phyloP scores from a whole-genome alignment of 495 filamentous ascomycete genomes.

The Penicillium parvum region DNA sequence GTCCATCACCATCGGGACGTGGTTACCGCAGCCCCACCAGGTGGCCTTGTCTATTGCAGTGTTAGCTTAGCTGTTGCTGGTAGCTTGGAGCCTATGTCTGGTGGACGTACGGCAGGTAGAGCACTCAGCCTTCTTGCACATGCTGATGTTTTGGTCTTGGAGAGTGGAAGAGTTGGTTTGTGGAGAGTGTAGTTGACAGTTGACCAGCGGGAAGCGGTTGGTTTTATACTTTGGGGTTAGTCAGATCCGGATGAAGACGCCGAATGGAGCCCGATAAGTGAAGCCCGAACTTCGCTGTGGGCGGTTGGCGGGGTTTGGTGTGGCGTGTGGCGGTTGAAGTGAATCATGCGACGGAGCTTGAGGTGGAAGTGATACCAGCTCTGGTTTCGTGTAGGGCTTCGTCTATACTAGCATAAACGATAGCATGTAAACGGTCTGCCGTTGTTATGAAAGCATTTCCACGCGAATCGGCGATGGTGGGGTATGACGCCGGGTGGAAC shows the following conservation, averaged over 20 bases:
- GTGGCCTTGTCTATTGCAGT: conserved; percentile 60
- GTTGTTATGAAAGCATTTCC: too few relatives aligned
- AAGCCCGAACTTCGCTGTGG: too few relatives aligned
- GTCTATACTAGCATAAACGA: too few relatives aligned
- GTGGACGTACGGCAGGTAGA: conserved; percentile 43
- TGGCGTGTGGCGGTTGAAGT: too few relatives aligned
- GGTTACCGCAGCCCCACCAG: conserved; percentile 69
- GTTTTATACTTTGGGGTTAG: conserved; percentile 17
- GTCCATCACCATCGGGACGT: conserved; percentile 66
- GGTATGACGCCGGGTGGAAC: conserved; percentile 8
- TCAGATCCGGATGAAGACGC: conserved; percentile 20
- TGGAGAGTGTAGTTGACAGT: not conserved
- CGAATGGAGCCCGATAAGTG: conserved; percentile 12
- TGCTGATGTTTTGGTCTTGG: conserved; percentile 15
- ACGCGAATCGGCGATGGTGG: conserved; percentile 7
- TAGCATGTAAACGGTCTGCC: too few relatives aligned
- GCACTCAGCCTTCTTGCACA: conserved; percentile 51
- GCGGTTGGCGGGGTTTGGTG: too few relatives aligned
- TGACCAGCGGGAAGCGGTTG: conserved; percentile 10
- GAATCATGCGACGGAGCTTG: too few relatives aligned
- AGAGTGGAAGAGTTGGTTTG: not conserved
- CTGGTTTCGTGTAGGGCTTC: not conserved
- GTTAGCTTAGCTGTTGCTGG: conserved; percentile 5
- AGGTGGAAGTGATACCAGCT: conserved; percentile 18
- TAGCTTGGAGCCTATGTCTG: not conserved